A percentile compares a stretch with the other conserved stretches of the same genome.
phyloP scores from a whole-genome alignment of 305 asterid genomes.

The Nicotiana rustica region DNA sequence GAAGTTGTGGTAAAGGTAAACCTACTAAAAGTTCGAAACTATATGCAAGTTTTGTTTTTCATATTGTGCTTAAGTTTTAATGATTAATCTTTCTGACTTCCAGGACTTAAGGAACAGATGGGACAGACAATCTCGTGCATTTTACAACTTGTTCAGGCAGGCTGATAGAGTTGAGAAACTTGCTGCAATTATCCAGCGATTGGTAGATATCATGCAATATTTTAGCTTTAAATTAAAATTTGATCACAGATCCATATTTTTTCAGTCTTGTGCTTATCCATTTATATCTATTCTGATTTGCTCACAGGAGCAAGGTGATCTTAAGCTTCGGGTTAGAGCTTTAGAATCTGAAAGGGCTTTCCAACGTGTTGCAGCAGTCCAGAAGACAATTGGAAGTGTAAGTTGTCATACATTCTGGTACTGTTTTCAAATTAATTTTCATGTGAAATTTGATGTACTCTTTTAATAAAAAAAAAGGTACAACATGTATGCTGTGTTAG shows the following conservation, averaged over 20 bases:
- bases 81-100: slow-evolving; percentile 26
- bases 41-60: neutral
- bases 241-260: neutral
- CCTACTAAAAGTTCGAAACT: slow-evolving; percentile 22
- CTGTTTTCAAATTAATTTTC: neutral
- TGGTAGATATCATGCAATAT: slow-evolving; percentile 55
- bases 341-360: slow-evolving; percentile 98
- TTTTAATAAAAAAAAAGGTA: neutral
- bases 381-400: slow-evolving; percentile 81
- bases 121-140: slow-evolving; percentile 89
- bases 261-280: slow-evolving; percentile 22
- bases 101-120: slow-evolving; percentile 91
- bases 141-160: slow-evolving; percentile 91
- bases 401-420: slow-evolving; percentile 45
- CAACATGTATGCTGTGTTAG: slow-evolving; percentile 16
- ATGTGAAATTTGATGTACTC: slow-evolving; percentile 13
- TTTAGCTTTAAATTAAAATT: slow-evolving; percentile 21
- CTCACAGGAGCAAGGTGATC: slow-evolving; percentile 94
- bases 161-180: slow-evolving; percentile 97
- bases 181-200: slow-evolving; percentile 78
- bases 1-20: slow-evolving; percentile 84
- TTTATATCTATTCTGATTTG: slow-evolving; percentile 25
- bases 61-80: slow-evolving; percentile 19
- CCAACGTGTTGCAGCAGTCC: slow-evolving; percentile 94
- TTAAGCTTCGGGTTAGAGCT: slow-evolving; percentile 94